Percentiles rank a stretch among this genome's conserved stretches.
phyloP scores from a whole-genome alignment of 75 land plant genomes.

The Pinus taeda region DNA sequence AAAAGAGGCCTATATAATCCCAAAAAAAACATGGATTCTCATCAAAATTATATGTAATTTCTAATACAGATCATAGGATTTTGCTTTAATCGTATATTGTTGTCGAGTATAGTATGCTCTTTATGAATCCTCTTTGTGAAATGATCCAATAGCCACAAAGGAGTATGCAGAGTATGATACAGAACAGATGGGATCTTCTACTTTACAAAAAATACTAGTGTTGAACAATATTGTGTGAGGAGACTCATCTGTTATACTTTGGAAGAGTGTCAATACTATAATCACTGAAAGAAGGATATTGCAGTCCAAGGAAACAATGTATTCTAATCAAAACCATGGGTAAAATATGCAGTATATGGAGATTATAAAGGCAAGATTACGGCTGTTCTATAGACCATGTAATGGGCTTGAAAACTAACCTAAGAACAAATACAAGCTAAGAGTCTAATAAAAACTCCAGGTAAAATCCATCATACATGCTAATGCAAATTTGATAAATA shows the following conservation, averaged over 20 bases:
- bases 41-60: neutral
- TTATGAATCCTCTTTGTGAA: neutral
- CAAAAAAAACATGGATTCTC: neutral
- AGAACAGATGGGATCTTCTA: no score
- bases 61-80: neutral
- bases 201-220: no score
- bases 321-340: no score
- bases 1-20: neutral
- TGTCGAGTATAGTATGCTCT: neutral
- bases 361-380: neutral
- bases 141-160: neutral
- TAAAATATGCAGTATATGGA: no score
- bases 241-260: neutral
- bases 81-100: neutral
- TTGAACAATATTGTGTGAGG: no score
- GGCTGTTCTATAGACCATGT: neutral
- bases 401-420: neutral
- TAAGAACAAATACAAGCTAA: neutral
- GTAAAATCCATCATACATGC: neutral
- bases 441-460: neutral
- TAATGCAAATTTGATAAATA: neutral
- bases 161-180: neutral
- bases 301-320: no score
- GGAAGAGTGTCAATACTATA: neutral
- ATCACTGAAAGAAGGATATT: no score